These are phyloP conservation scores for Hypericum perforatum DNA, from an alignment of 345 rosid species.

Conservation along the genomic window DNA sequence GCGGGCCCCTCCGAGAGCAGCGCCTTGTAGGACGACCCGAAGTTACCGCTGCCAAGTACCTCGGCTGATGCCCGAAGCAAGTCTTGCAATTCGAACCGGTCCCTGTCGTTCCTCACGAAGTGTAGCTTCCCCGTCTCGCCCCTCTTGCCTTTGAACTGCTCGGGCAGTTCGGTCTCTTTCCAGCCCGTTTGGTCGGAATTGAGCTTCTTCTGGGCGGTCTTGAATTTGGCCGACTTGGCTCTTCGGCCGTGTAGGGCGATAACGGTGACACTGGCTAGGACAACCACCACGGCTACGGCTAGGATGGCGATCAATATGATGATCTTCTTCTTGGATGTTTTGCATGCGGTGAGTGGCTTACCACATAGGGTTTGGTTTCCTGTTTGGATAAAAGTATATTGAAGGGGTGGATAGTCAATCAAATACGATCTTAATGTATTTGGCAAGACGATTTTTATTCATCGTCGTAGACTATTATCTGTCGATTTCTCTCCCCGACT, in stretches of 20 bases:
- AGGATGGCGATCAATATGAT: slow-evolving; percentile 24
- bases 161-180: slow-evolving; percentile 16
- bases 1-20: slow-evolving; percentile 39
- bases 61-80: slow-evolving; percentile 75
- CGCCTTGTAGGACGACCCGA: slow-evolving; percentile 82
- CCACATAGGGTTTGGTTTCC: slow-evolving; percentile 69
- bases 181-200: slow-evolving; percentile 8
- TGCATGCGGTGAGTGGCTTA: slow-evolving; percentile 53
- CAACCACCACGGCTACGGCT: slow-evolving; percentile 12
- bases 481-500: too few species aligned
- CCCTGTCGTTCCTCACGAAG: slow-evolving; percentile 43
- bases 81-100: slow-evolving; percentile 61
- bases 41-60: slow-evolving; percentile 62
- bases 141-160: slow-evolving; percentile 8
- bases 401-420: too few species aligned
- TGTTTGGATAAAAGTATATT: slow-evolving; percentile 12
- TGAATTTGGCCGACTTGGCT: slow-evolving; percentile 13
- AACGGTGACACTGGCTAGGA: slow-evolving; percentile 11
- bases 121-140: slow-evolving; percentile 32
- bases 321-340: slow-evolving; percentile 24
- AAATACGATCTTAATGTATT: not conserved
- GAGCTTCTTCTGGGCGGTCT: slow-evolving; percentile 23
- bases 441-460: too few species aligned
- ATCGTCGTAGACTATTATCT: too few species aligned
- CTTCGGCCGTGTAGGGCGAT: slow-evolving; percentile 7